phyloP scores from a whole-genome alignment of 2,329 filamentous ascomycete genomes.

The Blastomyces silverae region DNA sequence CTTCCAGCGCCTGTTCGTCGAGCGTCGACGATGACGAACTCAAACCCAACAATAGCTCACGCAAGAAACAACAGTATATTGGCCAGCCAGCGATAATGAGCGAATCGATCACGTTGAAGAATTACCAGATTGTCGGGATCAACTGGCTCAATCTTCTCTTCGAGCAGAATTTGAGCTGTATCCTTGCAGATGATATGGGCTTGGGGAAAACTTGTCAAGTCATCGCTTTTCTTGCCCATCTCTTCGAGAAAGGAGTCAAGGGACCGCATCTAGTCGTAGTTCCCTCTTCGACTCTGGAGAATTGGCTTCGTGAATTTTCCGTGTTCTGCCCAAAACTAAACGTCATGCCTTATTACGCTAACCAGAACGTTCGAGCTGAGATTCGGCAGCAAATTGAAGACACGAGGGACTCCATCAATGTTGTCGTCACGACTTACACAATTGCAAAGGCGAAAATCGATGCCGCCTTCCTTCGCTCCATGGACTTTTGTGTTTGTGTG shows the following conservation, averaged over 20 bases:
- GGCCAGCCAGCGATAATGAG: slow-evolving; percentile 73
- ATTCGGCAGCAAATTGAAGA: slow-evolving; percentile 62
- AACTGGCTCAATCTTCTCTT: slow-evolving; percentile 91
- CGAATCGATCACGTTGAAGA: slow-evolving; percentile 70
- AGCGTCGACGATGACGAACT: slow-evolving; percentile 45
- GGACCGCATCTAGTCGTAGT: slow-evolving; percentile 83
- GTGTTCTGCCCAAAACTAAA: slow-evolving; percentile 73
- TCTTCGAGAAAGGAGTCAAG: slow-evolving; percentile 61
- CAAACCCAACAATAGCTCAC: slow-evolving; percentile 27
- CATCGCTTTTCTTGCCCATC: slow-evolving; percentile 79
- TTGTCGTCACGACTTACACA: slow-evolving; percentile 66
- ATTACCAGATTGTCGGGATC: slow-evolving; percentile 87
- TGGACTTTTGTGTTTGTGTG: slow-evolving; percentile 57
- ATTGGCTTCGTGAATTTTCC: slow-evolving; percentile 87
- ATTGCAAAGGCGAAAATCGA: slow-evolving; percentile 57
- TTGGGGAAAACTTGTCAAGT: slow-evolving; percentile 95
- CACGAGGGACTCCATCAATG: slow-evolving; percentile 58
- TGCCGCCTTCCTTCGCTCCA: slow-evolving; percentile 55
- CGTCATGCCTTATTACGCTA: slow-evolving; percentile 67
- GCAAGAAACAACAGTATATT: slow-evolving; percentile 43
- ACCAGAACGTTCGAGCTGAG: slow-evolving; percentile 58
- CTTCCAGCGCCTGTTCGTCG: slow-evolving; percentile 39
- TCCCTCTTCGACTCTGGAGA: slow-evolving; percentile 86
- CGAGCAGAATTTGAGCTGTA: slow-evolving; percentile 71
- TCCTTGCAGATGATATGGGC: slow-evolving; percentile 94